phyloP scores from a whole-genome alignment of 345 rosid genomes.

The Populus alba region DNA sequence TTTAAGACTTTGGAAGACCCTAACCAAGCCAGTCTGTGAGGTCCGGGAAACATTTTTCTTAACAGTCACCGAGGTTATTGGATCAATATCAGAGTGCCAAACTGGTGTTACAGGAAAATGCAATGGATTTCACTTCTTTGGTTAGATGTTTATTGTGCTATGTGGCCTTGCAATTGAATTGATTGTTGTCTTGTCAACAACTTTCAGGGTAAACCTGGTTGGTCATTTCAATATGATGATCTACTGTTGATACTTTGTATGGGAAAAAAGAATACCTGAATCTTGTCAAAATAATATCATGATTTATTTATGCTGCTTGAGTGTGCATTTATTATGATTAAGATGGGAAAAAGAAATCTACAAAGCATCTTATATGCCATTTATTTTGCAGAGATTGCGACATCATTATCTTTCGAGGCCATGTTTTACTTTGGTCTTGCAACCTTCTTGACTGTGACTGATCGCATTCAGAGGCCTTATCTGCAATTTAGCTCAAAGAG shows the following conservation, averaged over 20 bases:
- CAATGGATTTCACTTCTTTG: background rate
- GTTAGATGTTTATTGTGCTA: background rate
- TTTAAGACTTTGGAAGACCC: too few relatives aligned
- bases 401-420: slow-evolving; percentile 57
- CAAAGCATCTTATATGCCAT: background rate
- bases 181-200: background rate
- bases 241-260: background rate
- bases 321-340: too few relatives aligned
- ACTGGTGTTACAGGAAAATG: background rate
- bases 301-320: too few relatives aligned
- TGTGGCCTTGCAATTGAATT: background rate
- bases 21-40: too few relatives aligned
- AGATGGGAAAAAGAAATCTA: slow-evolving; percentile 1
- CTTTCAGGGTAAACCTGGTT: background rate
- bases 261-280: background rate
- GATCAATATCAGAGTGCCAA: background rate
- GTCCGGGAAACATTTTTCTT: background rate
- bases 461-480: slow-evolving; percentile 73
- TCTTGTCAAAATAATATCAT: too few relatives aligned
- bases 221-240: background rate
- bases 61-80: background rate
- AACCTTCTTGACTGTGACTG: slow-evolving; percentile 56
- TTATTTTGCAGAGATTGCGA: slow-evolving; percentile 54
- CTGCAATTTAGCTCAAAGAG: slow-evolving; percentile 76
- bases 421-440: slow-evolving; percentile 72